phyloP scores from a whole-genome alignment of 495 filamentous ascomycete genomes.

The Darksidea phi region DNA sequence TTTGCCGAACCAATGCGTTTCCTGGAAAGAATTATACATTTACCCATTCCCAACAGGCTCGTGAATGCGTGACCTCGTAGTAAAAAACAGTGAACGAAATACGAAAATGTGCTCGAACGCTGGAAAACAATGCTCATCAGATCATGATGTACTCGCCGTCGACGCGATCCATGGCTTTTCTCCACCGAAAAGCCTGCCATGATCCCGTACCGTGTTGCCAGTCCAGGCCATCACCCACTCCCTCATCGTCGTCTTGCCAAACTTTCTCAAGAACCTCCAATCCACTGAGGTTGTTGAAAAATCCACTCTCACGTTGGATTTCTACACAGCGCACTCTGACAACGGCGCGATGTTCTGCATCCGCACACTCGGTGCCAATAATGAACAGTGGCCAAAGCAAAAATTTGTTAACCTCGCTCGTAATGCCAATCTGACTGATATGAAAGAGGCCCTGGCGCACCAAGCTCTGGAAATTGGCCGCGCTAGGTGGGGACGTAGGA shows the following conservation, averaged over 20 bases:
- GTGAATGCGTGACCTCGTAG: too few relatives aligned
- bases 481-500: conserved; percentile 68
- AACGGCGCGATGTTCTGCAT: conserved; percentile 71
- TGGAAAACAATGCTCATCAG: conserved; percentile 49
- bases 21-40: too few relatives aligned
- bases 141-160: conserved; percentile 89
- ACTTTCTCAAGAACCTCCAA: conserved; percentile 82
- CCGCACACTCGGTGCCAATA: conserved; percentile 84
- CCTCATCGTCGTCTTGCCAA: conserved; percentile 60
- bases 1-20: conserved; percentile 12
- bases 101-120: not conserved
- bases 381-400: conserved; percentile 94
- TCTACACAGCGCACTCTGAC: conserved; percentile 78
- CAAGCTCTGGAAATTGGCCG: conserved; percentile 79
- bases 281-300: conserved; percentile 86
- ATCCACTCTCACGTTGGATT: conserved; percentile 82
- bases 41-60: too few relatives aligned
- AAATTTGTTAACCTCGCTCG: conserved; percentile 71
- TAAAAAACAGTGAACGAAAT: too few relatives aligned
- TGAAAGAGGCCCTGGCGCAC: conserved; percentile 79
- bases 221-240: conserved; percentile 50
- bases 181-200: conserved; percentile 68
- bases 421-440: conserved; percentile 70
- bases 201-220: not conserved
- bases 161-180: conserved; percentile 68